phyloP scores from a whole-genome alignment of 495 filamentous ascomycete genomes.

The Glarea lozoyensis region DNA sequence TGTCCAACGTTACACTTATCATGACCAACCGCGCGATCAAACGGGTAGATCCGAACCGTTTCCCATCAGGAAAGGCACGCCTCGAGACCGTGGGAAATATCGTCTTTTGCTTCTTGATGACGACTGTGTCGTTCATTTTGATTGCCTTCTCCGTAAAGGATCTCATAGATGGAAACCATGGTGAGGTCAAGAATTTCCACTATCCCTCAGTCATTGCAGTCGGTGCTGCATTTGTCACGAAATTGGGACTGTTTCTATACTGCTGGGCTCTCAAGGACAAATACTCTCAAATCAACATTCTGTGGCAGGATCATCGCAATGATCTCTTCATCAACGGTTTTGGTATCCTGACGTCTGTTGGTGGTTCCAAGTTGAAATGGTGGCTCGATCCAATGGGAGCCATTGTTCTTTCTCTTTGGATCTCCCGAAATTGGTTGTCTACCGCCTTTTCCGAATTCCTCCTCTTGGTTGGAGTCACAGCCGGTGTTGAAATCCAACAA shows the following conservation, averaged over 20 bases:
- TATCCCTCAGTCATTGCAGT: constrained; percentile 84
- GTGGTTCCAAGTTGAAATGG: constrained; percentile 80
- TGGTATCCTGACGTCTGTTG: constrained; percentile 81
- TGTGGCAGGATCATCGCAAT: constrained; percentile 89
- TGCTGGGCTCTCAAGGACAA: constrained; percentile 85
- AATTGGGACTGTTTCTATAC: constrained; percentile 77
- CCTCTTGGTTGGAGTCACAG: constrained; percentile 80
- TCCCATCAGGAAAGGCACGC: constrained; percentile 88
- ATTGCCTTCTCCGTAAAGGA: constrained; percentile 78
- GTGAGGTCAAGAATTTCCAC: constrained; percentile 54
- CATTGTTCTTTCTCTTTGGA: constrained; percentile 68
- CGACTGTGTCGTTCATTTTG: constrained; percentile 77
- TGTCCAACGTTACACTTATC: constrained; percentile 84
- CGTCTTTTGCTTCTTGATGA: constrained; percentile 96
- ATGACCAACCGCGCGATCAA: constrained; percentile 82
- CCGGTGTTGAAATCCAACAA: constrained; percentile 77
- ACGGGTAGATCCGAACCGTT: constrained; percentile 78
- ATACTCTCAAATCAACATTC: constrained; percentile 83
- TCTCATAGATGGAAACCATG: constrained; percentile 33
- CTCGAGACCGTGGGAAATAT: constrained; percentile 97
- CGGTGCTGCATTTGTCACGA: constrained; percentile 74
- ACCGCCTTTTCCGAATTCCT: constrained; percentile 88
- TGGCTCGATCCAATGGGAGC: constrained; percentile 95
- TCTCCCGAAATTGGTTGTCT: constrained; percentile 69
- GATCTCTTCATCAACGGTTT: constrained; percentile 86